Conservation (phyloP, 208 protist species). For the Crithidia expoeki region DNA sequence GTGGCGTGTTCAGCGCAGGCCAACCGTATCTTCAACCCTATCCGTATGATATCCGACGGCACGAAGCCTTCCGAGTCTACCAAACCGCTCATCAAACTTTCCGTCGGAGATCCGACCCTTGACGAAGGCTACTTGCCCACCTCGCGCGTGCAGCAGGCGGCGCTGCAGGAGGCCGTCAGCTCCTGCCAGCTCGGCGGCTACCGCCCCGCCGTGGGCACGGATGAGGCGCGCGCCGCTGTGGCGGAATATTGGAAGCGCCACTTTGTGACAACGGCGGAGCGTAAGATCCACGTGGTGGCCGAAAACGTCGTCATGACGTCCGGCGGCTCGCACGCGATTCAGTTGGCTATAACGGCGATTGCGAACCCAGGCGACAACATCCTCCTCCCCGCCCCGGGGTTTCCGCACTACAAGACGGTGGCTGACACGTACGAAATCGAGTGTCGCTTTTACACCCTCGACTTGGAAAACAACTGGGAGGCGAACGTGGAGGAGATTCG, state of each 20-base stretch:
- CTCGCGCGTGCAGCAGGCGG: constrained; percentile 42
- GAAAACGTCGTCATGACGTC: constrained; percentile 80
- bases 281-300: constrained; percentile 29
- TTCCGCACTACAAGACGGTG: constrained; percentile 93
- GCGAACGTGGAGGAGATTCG: constrained; percentile 76
- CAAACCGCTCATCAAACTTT: constrained; percentile 45
- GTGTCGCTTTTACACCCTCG: constrained; percentile 71
- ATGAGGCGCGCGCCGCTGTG: constrained; percentile 50
- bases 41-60: constrained; percentile 82
- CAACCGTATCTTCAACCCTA: constrained; percentile 68
- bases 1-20: constrained; percentile 44
- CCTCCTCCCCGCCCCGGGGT: constrained; percentile 89
- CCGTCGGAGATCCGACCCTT: constrained; percentile 76
- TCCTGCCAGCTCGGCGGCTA: constrained; percentile 68
- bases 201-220: constrained; percentile 47
- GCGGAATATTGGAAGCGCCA: constrained; percentile 51
- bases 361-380: constrained; percentile 89
- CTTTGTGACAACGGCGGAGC: constrained; percentile 24
- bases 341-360: constrained; percentile 79
- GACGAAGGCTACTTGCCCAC: constrained; percentile 70
- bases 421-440: constrained; percentile 79
- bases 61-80: constrained; percentile 52
- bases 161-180: constrained; percentile 53
- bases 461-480: constrained; percentile 89
- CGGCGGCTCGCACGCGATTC: constrained; percentile 89